A percentile compares a stretch with the other conserved stretches of the same genome.
phyloP scores from a whole-genome alignment of 2,329 filamentous ascomycete species.

The Fusarium decemcellulare region DNA sequence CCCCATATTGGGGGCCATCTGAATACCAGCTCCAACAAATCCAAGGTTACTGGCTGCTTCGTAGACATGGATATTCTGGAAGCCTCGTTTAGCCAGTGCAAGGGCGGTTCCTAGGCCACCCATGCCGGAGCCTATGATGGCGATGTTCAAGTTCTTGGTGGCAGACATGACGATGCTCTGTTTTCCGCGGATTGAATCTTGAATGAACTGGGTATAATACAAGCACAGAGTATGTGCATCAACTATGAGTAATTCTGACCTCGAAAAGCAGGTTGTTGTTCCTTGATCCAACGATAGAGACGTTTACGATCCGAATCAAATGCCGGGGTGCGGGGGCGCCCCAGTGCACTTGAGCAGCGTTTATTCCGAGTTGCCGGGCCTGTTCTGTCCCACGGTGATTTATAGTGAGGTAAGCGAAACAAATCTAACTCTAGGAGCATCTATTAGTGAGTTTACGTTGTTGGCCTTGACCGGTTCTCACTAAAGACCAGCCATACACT shows the following conservation, averaged over 20 bases:
- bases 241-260: constrained; percentile 6
- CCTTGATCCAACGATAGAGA: constrained; percentile 27
- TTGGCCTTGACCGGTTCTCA: too few relatives aligned
- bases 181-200: background rate
- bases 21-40: constrained; percentile 83
- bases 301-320: constrained; percentile 34
- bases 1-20: constrained; percentile 86
- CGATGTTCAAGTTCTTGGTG: constrained; percentile 39
- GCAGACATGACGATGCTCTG: constrained; percentile 28
- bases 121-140: constrained; percentile 52
- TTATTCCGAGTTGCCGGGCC: background rate
- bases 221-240: background rate
- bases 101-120: constrained; percentile 58
- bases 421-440: too few relatives aligned
- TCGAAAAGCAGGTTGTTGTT: constrained; percentile 17
- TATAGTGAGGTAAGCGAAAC: background rate
- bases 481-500: too few relatives aligned
- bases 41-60: constrained; percentile 44
- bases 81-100: constrained; percentile 50
- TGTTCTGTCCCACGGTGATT: background rate
- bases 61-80: constrained; percentile 46
- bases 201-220: too few relatives aligned
- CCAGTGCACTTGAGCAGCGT: constrained; percentile 29
- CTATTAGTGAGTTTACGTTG: too few relatives aligned
- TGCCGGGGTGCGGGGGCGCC: constrained; percentile 38